Evolutionary conservation across 1,284 basidiomycete genomes (phyloP).

Genomic region (Boletus holoroseus): DNA sequence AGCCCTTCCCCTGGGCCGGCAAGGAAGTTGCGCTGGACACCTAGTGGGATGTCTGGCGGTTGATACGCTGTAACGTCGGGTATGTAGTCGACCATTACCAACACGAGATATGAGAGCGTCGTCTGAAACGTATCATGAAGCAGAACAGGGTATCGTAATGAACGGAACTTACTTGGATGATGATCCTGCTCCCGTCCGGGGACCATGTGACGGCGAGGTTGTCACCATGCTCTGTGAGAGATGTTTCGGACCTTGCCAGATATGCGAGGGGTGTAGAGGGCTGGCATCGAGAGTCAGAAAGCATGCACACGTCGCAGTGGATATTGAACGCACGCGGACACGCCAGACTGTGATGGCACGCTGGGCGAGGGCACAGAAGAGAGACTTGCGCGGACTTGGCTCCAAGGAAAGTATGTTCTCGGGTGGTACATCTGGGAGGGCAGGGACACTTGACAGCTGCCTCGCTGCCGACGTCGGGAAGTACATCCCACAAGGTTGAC

Average conservation of each 20-base stretch:
- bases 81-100: conserved; percentile 64
- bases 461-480: conserved; percentile 75
- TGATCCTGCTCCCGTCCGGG: conserved; percentile 68
- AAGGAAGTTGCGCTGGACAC: conserved; percentile 61
- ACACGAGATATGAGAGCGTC: conserved; percentile 69
- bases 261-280: conserved; percentile 75
- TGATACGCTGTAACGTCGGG: conserved; percentile 54
- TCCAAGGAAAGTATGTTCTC: conserved; percentile 57
- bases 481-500: conserved; percentile 51
- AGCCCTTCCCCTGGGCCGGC: conserved; percentile 76
- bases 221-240: conserved; percentile 75
- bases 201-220: conserved; percentile 75
- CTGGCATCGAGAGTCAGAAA: conserved; percentile 38
- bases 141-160: conserved; percentile 1
- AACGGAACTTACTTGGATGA: conserved; percentile 63
- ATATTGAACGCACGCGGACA: conserved; percentile 60
- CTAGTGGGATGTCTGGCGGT: conserved; percentile 46
- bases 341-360: conserved; percentile 74
- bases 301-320: background rate
- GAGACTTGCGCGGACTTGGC: conserved; percentile 66
- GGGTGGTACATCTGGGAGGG: conserved; percentile 55
- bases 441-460: conserved; percentile 61
- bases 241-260: conserved; percentile 68
- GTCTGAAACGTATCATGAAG: conserved; percentile 46
- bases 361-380: conserved; percentile 72